Base-by-base conservation (phyloP, 768 basidiomycete species). In the Jaapia argillacea region DNA sequence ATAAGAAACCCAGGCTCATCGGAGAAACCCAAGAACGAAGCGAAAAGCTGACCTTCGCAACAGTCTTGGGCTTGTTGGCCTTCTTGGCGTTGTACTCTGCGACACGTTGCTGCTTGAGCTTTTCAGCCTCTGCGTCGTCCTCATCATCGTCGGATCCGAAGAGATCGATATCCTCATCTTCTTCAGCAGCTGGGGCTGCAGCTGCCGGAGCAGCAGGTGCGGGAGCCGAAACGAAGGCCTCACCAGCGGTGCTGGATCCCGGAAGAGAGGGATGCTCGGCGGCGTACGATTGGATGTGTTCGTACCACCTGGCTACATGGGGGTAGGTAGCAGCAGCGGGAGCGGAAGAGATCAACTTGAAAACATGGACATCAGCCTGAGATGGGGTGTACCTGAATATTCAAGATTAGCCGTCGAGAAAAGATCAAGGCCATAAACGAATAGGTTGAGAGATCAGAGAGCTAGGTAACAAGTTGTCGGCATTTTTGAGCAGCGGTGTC, bases 81-180 rank as follows among this genome's bases (percentile, higher is more conserved):
- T 98, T 98, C 75, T 88, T 94, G 41, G 72, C 86, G 50, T 88
- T 78, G 69, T 99, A 99, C 36, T 79, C 87, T 45, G 87, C 90
- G 47, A 98, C 76, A 65, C 96, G 90, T 65, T 97, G 81, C 23
- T 83, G 81, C 70, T 92, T 94, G 70, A 93, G 53, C 46, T 70
- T 71, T 68, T 93, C 90, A 22, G 87, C 84, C 63, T 90, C 90
- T 24, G 70, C 84, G 60, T 90, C 85, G 4, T 77, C 85, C 48
- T 82, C 85, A 21, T 87, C 86, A 27, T 82, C 83, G 43, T 82
- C 83, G 37, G 81, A 83, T 44, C 83, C 89, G 67, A 94, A 93
- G 45, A 96, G 79, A 66, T 93, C 89, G 48, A 88, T 68, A 31
- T 81, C 84, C 37, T 86, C 83, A 4, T 79, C 86, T 24, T 70